A percentile compares a stretch with the other conserved stretches of the same genome.
phyloP scores from a whole-genome alignment of 202 grass and related monocot genomes.

The Dendrocalamus latiflorus region DNA sequence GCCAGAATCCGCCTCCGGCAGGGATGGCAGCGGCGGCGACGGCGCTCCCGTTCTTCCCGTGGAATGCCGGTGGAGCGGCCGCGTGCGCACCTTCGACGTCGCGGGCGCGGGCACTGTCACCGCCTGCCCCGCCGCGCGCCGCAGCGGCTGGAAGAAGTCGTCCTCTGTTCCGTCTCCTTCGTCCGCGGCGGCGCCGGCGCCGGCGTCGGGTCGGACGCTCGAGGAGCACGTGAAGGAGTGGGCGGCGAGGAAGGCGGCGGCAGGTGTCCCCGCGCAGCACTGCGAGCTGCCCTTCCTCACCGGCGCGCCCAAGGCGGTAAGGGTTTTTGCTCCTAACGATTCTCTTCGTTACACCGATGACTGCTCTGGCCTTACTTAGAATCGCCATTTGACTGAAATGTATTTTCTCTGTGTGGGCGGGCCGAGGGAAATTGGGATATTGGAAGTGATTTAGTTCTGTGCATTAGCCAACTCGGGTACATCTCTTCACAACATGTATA shows the following conservation, averaged over 20 bases:
- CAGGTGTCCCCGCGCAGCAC: constrained; percentile 37
- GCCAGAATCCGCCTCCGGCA: not conserved
- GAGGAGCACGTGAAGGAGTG: constrained; percentile 54
- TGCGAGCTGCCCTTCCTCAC: constrained; percentile 78
- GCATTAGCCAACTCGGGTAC: not conserved
- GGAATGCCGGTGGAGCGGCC: constrained; percentile 28
- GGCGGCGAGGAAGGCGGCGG: constrained; percentile 56
- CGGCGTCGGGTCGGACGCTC: constrained; percentile 8
- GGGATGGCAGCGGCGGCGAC: not conserved
- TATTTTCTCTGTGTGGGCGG: not conserved
- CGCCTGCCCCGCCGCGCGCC: not conserved
- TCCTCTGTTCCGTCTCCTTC: not conserved
- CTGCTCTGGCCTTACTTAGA: not conserved
- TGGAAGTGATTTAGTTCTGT: not conserved
- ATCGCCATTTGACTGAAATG: not conserved
- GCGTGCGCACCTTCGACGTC: constrained; percentile 12
- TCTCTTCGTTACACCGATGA: not conserved
- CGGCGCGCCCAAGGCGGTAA: constrained; percentile 58
- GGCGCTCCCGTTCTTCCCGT: not conserved
- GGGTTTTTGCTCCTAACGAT: constrained; percentile 21
- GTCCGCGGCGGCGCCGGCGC: not conserved
- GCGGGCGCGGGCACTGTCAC: not conserved
- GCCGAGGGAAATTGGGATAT: not conserved
- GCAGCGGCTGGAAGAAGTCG: constrained; percentile 28
- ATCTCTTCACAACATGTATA: not conserved